phyloP scores from a whole-genome alignment of 371 early-diverging fungal genomes.

The Lichtheimia ramosa region DNA sequence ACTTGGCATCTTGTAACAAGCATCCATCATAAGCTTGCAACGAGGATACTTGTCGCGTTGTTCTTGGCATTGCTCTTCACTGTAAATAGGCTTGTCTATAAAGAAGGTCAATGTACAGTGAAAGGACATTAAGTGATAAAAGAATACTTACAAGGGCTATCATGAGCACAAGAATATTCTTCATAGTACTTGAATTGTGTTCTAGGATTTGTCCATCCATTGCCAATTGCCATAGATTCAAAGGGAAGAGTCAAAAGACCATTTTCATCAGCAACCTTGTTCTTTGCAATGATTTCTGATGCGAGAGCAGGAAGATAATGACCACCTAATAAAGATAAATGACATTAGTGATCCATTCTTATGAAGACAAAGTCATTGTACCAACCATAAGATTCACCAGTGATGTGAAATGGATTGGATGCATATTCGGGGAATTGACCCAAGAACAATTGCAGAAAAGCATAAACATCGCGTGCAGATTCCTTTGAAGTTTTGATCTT shows the following conservation, averaged over 20 bases:
- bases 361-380: not conserved
- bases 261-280: constrained; percentile 51
- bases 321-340: constrained; percentile 42
- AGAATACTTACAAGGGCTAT: constrained; percentile 21
- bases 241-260: constrained; percentile 19
- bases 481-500: constrained; percentile 47
- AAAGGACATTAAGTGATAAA: not conserved
- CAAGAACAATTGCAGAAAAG: constrained; percentile 72
- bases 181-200: constrained; percentile 86
- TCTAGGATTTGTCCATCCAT: constrained; percentile 85
- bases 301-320: constrained; percentile 79
- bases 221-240: constrained; percentile 81
- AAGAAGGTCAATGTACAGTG: not conserved
- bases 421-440: constrained; percentile 55
- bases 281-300: constrained; percentile 57
- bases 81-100: constrained; percentile 32
- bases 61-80: constrained; percentile 60
- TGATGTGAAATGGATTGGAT: constrained; percentile 43
- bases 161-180: constrained; percentile 71
- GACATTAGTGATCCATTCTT: not conserved
- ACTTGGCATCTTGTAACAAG: constrained; percentile 75
- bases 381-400: constrained; percentile 65
- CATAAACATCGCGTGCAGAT: constrained; percentile 58
- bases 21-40: constrained; percentile 69
- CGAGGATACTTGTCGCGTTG: constrained; percentile 71